Evolutionary conservation across 441 rosid species (phyloP).

Genomic region (Erodium moschatum): DNA sequence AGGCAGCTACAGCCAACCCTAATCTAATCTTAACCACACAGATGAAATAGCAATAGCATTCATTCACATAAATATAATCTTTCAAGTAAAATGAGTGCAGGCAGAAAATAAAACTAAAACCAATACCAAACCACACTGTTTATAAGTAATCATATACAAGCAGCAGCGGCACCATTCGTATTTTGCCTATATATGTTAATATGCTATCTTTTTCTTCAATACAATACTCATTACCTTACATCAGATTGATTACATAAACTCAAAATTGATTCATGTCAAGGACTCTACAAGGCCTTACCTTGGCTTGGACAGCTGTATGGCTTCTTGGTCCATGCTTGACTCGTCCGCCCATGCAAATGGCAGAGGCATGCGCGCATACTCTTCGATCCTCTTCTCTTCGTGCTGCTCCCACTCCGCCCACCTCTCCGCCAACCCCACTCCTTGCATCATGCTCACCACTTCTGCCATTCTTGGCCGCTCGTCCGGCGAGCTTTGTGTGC

Average conservation of each 20-base stretch:
- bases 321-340: conserved; percentile 57
- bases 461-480: conserved; percentile 65
- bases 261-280: conserved; percentile 15
- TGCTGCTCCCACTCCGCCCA: conserved; percentile 71
- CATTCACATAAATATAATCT: too few species aligned
- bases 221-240: neutral
- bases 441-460: conserved; percentile 73
- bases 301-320: conserved; percentile 65
- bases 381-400: conserved; percentile 52
- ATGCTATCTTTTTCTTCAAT: neutral
- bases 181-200: neutral
- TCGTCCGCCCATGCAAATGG: conserved; percentile 66
- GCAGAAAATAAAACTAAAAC: too few species aligned
- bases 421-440: conserved; percentile 59
- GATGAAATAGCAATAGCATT: too few species aligned
- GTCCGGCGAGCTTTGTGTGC: conserved; percentile 69
- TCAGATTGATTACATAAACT: neutral
- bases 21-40: neutral
- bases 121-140: neutral
- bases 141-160: neutral
- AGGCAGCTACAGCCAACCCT: neutral
- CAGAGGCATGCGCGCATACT: conserved; percentile 38
- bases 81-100: too few species aligned
- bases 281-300: conserved; percentile 30
- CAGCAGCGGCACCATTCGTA: neutral